phyloP scores from a whole-genome alignment of 1,139 yeast genomes.

The Blastobotrys buckinghamii region DNA sequence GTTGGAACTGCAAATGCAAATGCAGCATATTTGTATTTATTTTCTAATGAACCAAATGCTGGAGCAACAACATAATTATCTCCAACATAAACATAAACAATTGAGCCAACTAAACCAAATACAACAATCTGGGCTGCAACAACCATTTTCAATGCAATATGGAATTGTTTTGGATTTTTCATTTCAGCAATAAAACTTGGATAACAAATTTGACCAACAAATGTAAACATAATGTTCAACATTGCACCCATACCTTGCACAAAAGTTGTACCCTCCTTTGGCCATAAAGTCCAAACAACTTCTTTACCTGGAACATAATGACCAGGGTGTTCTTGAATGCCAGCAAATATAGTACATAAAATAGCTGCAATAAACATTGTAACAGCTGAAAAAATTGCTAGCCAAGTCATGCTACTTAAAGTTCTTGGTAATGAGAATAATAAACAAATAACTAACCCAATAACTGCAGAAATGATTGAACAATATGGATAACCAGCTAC shows the following conservation, averaged over 20 bases:
- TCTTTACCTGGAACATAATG: conserved; percentile 38
- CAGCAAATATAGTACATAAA: conserved; percentile 49
- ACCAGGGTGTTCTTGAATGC: conserved; percentile 47
- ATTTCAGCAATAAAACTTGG: conserved; percentile 59
- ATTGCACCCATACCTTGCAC: conserved; percentile 54
- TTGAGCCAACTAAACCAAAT: conserved; percentile 50
- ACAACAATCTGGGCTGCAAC: conserved; percentile 45
- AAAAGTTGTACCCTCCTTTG: conserved; percentile 45
- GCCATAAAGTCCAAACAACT: conserved; percentile 44
- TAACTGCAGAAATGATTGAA: conserved; percentile 46
- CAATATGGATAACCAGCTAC: conserved; percentile 46
- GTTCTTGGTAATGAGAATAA: conserved; percentile 52
- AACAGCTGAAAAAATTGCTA: conserved; percentile 48
- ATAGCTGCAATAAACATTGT: conserved; percentile 55
- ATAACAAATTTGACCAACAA: conserved; percentile 58
- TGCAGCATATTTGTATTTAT: conserved; percentile 46
- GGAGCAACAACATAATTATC: conserved; percentile 51
- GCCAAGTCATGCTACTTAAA: conserved; percentile 44
- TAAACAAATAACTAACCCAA: conserved; percentile 44
- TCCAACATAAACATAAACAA: conserved; percentile 55
- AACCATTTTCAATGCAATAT: conserved; percentile 49
- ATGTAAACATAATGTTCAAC: conserved; percentile 54
- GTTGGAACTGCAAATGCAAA: conserved; percentile 59
- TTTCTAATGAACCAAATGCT: conserved; percentile 49
- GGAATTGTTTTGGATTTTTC: conserved; percentile 53